A percentile compares a stretch with the other conserved stretches of the same genome.
phyloP scores from a whole-genome alignment of 2,329 filamentous ascomycete genomes.

The Talaromyces islandicus region DNA sequence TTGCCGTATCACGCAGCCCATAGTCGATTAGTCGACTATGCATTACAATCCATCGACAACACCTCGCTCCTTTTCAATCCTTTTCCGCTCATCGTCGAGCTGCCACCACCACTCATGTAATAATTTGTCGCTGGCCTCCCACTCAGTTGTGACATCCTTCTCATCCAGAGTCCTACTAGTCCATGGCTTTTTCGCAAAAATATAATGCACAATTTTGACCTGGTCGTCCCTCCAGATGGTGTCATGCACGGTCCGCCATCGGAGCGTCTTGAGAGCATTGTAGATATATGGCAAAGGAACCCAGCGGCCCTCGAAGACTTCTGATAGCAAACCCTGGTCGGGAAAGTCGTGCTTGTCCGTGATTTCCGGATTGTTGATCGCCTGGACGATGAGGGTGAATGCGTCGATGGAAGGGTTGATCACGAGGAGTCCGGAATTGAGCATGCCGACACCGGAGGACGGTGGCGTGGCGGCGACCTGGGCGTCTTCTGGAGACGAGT shows the following conservation, averaged over 20 bases:
- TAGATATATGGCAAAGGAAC: slow-evolving; percentile 55
- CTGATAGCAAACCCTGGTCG: slow-evolving; percentile 54
- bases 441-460: slow-evolving; percentile 49
- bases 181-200: slow-evolving; percentile 58
- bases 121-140: background rate
- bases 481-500: slow-evolving; percentile 43
- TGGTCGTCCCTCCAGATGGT: slow-evolving; percentile 55
- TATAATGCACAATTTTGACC: slow-evolving; percentile 59
- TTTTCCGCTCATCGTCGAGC: background rate
- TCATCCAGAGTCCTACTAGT: slow-evolving; percentile 34
- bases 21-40: no score
- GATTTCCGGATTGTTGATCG: slow-evolving; percentile 39
- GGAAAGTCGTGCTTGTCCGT: slow-evolving; percentile 52
- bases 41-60: background rate
- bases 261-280: slow-evolving; percentile 55
- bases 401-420: slow-evolving; percentile 49
- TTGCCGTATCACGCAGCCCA: no score
- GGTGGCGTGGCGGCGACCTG: slow-evolving; percentile 46
- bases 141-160: background rate
- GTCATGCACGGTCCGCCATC: slow-evolving; percentile 51
- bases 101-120: background rate
- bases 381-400: slow-evolving; percentile 47
- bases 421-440: slow-evolving; percentile 57
- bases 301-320: slow-evolving; percentile 53
- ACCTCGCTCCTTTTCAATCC: background rate